Conservation (phyloP, 139 green algal species). For the Tetraselmis striata region DNA sequence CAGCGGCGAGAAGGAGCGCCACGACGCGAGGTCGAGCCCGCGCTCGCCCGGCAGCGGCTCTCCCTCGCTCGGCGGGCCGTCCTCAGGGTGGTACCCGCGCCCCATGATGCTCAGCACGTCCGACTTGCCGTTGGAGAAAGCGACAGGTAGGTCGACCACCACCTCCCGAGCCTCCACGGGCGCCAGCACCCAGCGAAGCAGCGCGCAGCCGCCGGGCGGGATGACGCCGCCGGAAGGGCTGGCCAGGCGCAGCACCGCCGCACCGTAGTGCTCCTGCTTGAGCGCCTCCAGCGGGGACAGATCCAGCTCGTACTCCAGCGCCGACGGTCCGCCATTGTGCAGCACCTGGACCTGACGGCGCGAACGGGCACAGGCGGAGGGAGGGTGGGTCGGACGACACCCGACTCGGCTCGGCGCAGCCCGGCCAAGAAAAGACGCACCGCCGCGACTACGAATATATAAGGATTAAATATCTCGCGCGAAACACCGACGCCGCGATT, state of each 20-base stretch:
- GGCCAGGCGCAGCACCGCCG: conserved; percentile 34
- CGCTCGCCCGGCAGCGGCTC: neutral
- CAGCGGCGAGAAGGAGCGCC: neutral
- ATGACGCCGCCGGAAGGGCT: conserved; percentile 26
- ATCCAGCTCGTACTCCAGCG: conserved; percentile 41
- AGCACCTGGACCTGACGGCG: conserved; percentile 31
- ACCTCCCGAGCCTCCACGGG: conserved; percentile 33
- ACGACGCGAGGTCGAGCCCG: neutral
- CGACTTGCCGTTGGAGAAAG: neutral
- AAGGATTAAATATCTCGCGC: too few relatives aligned
- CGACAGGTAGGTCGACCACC: neutral
- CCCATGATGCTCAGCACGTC: conserved; percentile 5
- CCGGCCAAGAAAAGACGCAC: too few relatives aligned
- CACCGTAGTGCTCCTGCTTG: conserved; percentile 26
- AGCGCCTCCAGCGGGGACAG: conserved; percentile 21
- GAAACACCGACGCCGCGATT: too few relatives aligned
- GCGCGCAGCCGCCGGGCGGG: conserved; percentile 16
- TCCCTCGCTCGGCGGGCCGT: neutral
- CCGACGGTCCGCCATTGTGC: conserved; percentile 38
- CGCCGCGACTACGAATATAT: too few relatives aligned
- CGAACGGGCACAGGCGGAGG: too few relatives aligned
- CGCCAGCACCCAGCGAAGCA: conserved; percentile 39
- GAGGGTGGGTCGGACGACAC: too few relatives aligned
- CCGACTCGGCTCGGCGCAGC: too few relatives aligned
- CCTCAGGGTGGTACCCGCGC: conserved; percentile 29